Evolutionary conservation across 768 basidiomycete genomes (phyloP).

Genomic region (Udeniomyces megalosporus): DNA sequence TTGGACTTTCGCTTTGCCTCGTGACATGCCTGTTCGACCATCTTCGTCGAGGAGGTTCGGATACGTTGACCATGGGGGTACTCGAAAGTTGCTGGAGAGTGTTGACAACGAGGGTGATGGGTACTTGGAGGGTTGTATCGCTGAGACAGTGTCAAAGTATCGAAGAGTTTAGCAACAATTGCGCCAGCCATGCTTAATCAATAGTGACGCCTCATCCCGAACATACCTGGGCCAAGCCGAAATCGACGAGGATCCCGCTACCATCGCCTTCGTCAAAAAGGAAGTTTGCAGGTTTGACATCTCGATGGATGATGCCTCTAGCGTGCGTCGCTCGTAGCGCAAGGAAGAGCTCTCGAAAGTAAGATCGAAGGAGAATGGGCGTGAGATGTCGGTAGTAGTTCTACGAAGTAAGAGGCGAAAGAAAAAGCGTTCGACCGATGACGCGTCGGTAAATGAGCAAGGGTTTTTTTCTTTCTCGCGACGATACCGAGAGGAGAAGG

Average conservation of each 20-base stretch:
- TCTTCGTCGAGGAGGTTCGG: constrained; percentile 34
- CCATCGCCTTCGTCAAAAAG: constrained; percentile 73
- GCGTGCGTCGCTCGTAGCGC: constrained; percentile 77
- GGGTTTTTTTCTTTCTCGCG: too few species aligned
- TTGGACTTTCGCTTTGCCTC: constrained; percentile 24
- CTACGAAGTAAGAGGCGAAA: constrained; percentile 16
- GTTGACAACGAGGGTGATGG: constrained; percentile 42
- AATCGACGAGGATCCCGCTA: constrained; percentile 77
- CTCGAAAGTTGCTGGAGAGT: constrained; percentile 46
- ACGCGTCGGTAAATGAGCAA: neutral
- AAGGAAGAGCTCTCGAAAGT: constrained; percentile 79
- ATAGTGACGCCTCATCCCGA: neutral
- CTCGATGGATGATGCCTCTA: constrained; percentile 78
- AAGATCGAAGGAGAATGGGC: constrained; percentile 59
- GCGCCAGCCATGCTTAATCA: neutral
- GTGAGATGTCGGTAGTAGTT: constrained; percentile 64
- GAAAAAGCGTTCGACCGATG: too few species aligned
- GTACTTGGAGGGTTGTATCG: constrained; percentile 25
- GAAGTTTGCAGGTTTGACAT: constrained; percentile 97
- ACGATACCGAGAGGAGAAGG: neutral
- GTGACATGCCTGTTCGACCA: constrained; percentile 29
- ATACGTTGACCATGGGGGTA: constrained; percentile 53
- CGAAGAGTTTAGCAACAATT: neutral
- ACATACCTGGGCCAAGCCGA: constrained; percentile 83
- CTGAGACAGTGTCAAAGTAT: constrained; percentile 9